phyloP scores from a whole-genome alignment of 495 filamentous ascomycete species.

The Articulospora tetracladia region DNA sequence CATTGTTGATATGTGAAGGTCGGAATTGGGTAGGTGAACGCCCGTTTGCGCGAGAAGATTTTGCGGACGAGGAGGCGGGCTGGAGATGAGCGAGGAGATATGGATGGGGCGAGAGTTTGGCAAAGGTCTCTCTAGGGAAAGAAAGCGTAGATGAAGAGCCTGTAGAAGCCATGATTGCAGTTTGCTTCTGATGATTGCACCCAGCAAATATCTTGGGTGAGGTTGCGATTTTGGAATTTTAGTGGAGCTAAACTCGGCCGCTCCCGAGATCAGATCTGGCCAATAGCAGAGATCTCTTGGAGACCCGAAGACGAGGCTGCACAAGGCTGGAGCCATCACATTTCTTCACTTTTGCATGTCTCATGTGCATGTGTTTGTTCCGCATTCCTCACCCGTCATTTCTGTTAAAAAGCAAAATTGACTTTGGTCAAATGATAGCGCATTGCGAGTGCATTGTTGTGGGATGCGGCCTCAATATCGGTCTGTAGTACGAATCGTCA shows the following conservation, averaged over 20 bases:
- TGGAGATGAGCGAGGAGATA: slow-evolving; percentile 87
- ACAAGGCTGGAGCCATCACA: no score
- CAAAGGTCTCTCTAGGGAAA: slow-evolving; percentile 78
- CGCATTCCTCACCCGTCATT: no score
- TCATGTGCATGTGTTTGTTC: no score
- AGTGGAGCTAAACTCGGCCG: slow-evolving; percentile 9
- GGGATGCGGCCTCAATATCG: no score
- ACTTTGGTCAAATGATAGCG: no score
- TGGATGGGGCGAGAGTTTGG: slow-evolving; percentile 81
- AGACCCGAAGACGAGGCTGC: background rate
- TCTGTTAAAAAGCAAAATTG: no score
- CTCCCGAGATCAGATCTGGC: background rate
- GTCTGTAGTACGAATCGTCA: background rate
- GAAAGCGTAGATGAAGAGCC: slow-evolving; percentile 43
- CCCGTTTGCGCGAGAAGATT: slow-evolving; percentile 70
- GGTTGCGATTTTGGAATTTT: slow-evolving; percentile 9
- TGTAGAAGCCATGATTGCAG: slow-evolving; percentile 24
- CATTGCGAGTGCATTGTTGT: background rate
- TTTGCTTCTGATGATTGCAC: background rate
- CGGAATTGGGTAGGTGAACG: slow-evolving; percentile 68
- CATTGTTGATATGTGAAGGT: slow-evolving; percentile 65
- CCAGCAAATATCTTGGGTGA: slow-evolving; percentile 3
- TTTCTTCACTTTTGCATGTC: no score
- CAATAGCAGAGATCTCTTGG: background rate
- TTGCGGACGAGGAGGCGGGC: slow-evolving; percentile 46